A percentile compares a stretch with the other conserved stretches of the same genome.
Evolutionary conservation across 441 rosid genomes (phyloP).

Genomic region (Geranium incanum): DNA sequence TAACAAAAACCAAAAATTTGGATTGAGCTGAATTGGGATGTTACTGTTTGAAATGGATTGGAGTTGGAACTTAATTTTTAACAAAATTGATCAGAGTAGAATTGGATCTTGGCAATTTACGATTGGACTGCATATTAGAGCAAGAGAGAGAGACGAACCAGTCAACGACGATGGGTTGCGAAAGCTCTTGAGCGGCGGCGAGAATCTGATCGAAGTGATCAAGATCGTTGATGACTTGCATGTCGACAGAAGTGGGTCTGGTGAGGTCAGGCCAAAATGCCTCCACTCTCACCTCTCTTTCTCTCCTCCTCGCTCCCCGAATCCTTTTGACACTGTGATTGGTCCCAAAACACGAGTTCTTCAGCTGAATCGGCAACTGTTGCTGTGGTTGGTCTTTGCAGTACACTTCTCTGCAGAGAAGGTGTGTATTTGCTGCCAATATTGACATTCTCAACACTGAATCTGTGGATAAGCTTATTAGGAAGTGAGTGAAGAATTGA

Average conservation of each 20-base stretch:
- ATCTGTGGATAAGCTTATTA: no score
- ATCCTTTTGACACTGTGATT: constrained; percentile 26
- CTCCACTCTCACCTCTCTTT: constrained; percentile 27
- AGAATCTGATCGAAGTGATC: constrained; percentile 67
- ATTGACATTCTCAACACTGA: constrained; percentile 36
- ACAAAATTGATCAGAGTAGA: no score
- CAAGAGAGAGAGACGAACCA: constrained; percentile 40
- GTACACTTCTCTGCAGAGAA: constrained; percentile 35
- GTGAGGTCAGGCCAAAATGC: constrained; percentile 55
- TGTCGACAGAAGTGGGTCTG: constrained; percentile 46
- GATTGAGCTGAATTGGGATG: no score
- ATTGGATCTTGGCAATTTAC: no score
- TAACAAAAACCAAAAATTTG: no score
- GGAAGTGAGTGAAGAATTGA: no score
- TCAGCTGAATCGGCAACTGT: constrained; percentile 30
- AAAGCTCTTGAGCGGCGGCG: constrained; percentile 41
- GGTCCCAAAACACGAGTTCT: constrained; percentile 17
- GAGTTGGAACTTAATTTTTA: no score
- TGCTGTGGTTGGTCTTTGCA: constrained; percentile 22
- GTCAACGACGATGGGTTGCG: constrained; percentile 64
- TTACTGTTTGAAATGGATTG: no score
- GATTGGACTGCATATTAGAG: no score
- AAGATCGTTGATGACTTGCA: constrained; percentile 58
- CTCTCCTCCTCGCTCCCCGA: constrained; percentile 21
- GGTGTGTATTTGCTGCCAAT: constrained; percentile 41